Evolutionary conservation across 1,284 basidiomycete genomes (phyloP).

Genomic region (Vanrija sp.): DNA sequence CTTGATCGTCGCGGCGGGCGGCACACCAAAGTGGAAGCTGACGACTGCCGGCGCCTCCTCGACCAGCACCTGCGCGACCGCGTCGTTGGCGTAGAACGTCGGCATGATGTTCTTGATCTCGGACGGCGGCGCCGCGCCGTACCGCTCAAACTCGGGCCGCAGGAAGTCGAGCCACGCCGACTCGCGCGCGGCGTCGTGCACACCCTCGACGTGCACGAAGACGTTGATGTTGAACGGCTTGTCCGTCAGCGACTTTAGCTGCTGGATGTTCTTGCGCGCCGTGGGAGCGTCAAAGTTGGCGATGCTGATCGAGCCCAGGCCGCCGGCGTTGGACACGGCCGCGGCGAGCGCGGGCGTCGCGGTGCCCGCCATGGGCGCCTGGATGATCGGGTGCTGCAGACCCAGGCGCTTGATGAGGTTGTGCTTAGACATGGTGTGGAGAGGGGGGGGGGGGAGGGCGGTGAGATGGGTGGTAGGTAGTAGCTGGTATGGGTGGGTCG

Average conservation of each 20-base stretch:
- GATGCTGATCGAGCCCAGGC: conserved; percentile 37
- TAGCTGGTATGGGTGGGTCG: too few relatives aligned
- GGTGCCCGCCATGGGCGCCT: conserved; percentile 42
- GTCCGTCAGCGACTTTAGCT: conserved; percentile 17
- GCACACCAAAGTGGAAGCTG: conserved; percentile 43
- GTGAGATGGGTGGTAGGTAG: too few relatives aligned
- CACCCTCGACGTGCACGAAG: conserved; percentile 26
- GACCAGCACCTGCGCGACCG: conserved; percentile 30
- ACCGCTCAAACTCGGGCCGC: conserved; percentile 19
- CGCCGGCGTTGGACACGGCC: conserved; percentile 40
- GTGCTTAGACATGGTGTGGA: not conserved
- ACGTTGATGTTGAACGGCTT: conserved; percentile 40
- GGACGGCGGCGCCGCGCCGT: conserved; percentile 20
- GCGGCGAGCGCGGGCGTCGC: conserved; percentile 38
- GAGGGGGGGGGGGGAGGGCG: not conserved
- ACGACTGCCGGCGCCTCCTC: conserved; percentile 31
- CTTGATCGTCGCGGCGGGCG: conserved; percentile 12
- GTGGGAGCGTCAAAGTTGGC: conserved; percentile 21
- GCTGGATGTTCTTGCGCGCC: conserved; percentile 28
- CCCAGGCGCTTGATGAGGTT: conserved; percentile 18
- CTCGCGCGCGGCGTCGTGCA: conserved; percentile 11
- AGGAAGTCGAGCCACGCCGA: conserved; percentile 25
- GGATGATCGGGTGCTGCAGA: conserved; percentile 33
- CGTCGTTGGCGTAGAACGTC: conserved; percentile 27
- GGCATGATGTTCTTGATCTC: conserved; percentile 25